phyloP scores from a whole-genome alignment of 2,329 filamentous ascomycete species.

The Pyrenophora tritici-repentis region DNA sequence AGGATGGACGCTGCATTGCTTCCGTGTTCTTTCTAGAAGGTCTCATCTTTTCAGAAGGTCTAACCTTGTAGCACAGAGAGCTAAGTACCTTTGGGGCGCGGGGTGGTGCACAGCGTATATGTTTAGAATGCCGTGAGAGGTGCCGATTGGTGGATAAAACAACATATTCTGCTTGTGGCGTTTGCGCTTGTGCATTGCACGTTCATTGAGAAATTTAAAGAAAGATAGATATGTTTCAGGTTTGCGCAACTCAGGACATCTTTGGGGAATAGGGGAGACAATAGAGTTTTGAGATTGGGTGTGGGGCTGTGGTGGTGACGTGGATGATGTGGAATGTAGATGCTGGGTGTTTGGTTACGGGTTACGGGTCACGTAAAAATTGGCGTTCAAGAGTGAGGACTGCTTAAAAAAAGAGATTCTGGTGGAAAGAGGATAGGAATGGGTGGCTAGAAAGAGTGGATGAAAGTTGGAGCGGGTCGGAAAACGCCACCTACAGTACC shows the following conservation, averaged over 20 bases:
- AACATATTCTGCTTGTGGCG: neutral
- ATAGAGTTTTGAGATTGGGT: neutral
- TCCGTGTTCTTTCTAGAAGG: slow-evolving; percentile 1
- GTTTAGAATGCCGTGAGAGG: neutral
- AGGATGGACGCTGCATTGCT: slow-evolving; percentile 1
- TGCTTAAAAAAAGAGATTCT: no score
- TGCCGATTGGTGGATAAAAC: slow-evolving; percentile 14
- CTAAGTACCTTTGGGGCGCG: neutral
- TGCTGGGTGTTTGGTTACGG: neutral
- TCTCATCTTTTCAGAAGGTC: neutral
- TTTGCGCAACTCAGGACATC: neutral
- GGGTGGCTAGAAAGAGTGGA: no score
- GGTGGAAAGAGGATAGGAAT: no score
- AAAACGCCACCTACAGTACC: no score
- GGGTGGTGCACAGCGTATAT: neutral
- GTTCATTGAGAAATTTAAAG: neutral
- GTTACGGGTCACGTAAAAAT: no score
- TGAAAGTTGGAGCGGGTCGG: no score
- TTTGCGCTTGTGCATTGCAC: neutral
- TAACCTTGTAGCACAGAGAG: neutral
- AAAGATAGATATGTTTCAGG: neutral
- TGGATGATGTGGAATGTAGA: neutral
- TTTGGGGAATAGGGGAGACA: neutral
- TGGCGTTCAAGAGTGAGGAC: no score
- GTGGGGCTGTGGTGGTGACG: neutral